phyloP scores from a whole-genome alignment of 441 rosid species.

The Bocquillonia castaneifolia region DNA sequence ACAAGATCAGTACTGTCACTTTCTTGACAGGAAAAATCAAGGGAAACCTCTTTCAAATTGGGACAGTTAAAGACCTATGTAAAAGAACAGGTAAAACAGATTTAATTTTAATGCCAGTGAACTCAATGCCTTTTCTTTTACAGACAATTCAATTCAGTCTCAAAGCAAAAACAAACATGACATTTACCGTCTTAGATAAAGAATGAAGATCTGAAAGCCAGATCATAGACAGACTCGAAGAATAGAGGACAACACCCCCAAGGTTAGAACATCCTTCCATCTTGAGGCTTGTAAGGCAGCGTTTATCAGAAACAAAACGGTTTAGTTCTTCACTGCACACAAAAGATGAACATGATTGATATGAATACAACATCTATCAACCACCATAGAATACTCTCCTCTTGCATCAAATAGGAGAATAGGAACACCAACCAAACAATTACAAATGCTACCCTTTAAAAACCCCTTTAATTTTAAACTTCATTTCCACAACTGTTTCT shows the following conservation, averaged over 20 bases:
- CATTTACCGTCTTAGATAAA: conserved; percentile 71
- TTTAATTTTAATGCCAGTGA: neutral
- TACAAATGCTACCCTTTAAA: too few relatives aligned
- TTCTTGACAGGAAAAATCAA: conserved; percentile 71
- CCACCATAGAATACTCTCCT: neutral
- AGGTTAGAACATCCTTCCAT: conserved; percentile 92
- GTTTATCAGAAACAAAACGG: conserved; percentile 90
- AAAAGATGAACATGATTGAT: conserved; percentile 17
- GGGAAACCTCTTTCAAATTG: conserved; percentile 67
- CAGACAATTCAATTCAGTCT: neutral
- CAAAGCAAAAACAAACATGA: neutral
- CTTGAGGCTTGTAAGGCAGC: conserved; percentile 72
- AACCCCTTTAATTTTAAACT: too few relatives aligned
- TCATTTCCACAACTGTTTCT: too few relatives aligned
- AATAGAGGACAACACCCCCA: conserved; percentile 69
- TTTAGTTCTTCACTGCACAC: conserved; percentile 68
- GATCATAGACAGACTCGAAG: conserved; percentile 69
- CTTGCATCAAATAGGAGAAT: neutral
- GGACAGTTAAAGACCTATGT: conserved; percentile 75
- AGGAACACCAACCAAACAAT: too few relatives aligned
- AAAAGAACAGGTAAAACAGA: conserved; percentile 1
- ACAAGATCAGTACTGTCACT: conserved; percentile 71
- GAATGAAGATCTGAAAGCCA: conserved; percentile 87
- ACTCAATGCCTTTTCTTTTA: neutral
- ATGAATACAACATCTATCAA: conserved; percentile 3